phyloP scores from a whole-genome alignment of 1,284 basidiomycete species.

The Papiliotrema laurentii region DNA sequence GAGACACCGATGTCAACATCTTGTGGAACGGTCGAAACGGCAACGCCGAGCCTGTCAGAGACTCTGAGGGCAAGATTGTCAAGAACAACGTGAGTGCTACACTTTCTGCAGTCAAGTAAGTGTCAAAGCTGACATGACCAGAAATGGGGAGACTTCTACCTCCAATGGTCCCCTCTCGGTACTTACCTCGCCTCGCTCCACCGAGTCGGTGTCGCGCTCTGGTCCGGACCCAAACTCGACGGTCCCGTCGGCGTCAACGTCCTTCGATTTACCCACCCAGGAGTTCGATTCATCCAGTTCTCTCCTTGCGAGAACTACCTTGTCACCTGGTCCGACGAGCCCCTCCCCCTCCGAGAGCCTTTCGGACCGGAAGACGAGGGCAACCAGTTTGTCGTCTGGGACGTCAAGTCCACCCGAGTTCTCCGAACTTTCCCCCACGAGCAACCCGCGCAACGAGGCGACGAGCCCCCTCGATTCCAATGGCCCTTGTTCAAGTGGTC shows the following conservation, averaged over 20 bases:
- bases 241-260: slow-evolving; percentile 44
- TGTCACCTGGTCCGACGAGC: slow-evolving; percentile 96
- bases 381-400: slow-evolving; percentile 96
- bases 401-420: slow-evolving; percentile 86
- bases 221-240: slow-evolving; percentile 66
- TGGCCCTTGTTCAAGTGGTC: slow-evolving; percentile 99
- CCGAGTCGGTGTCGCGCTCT: slow-evolving; percentile 90
- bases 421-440: slow-evolving; percentile 83
- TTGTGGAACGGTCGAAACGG: slow-evolving; percentile 92
- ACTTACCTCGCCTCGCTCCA: slow-evolving; percentile 93
- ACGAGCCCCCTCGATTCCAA: slow-evolving; percentile 40
- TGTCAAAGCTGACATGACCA: slow-evolving; percentile 43
- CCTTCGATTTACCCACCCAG: slow-evolving; percentile 83
- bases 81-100: slow-evolving; percentile 34
- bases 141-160: slow-evolving; percentile 97
- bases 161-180: slow-evolving; percentile 94
- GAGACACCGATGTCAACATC: slow-evolving; percentile 85
- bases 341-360: slow-evolving; percentile 57
- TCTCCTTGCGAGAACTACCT: slow-evolving; percentile 96
- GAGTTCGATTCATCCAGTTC: slow-evolving; percentile 95
- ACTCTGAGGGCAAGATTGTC: slow-evolving; percentile 51
- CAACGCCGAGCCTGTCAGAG: slow-evolving; percentile 69
- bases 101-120: too few species aligned
- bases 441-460: slow-evolving; percentile 50
- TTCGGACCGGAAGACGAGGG: slow-evolving; percentile 86